Conservation (phyloP, 1,139 yeast species). For the Pichia sp. region DNA sequence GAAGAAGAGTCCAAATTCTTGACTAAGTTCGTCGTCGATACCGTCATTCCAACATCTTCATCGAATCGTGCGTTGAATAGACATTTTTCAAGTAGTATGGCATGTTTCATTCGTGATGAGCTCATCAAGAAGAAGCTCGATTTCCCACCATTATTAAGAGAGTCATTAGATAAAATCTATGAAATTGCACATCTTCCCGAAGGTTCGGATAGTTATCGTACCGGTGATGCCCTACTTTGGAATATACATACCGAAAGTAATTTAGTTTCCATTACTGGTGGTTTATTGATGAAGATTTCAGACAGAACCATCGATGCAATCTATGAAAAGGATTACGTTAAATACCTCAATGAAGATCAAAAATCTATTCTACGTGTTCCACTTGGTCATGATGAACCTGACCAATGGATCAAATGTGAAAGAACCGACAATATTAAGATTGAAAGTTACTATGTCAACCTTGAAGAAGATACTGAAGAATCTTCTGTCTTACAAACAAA, state of each 20-base stretch:
- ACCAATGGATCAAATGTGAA: slow-evolving; percentile 28
- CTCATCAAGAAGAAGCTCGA: slow-evolving; percentile 31
- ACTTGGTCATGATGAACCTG: slow-evolving; percentile 50
- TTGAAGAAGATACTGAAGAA: slow-evolving; percentile 18
- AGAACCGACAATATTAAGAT: slow-evolving; percentile 24
- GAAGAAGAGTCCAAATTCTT: slow-evolving; percentile 32
- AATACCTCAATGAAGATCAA: slow-evolving; percentile 36
- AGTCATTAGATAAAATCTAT: slow-evolving; percentile 39
- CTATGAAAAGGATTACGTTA: slow-evolving; percentile 37
- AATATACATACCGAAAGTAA: slow-evolving; percentile 58
- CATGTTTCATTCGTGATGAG: slow-evolving; percentile 51
- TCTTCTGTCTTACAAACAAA: slow-evolving; percentile 74
- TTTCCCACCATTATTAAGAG: slow-evolving; percentile 34
- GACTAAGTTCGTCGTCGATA: slow-evolving; percentile 32
- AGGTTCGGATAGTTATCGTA: slow-evolving; percentile 59
- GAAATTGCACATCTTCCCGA: slow-evolving; percentile 48
- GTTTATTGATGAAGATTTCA: slow-evolving; percentile 58
- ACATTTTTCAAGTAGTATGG: slow-evolving; percentile 78
- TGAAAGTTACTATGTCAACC: slow-evolving; percentile 20
- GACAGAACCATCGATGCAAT: slow-evolving; percentile 56
- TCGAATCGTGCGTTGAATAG: slow-evolving; percentile 80
- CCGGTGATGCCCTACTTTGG: slow-evolving; percentile 85
- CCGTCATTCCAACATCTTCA: slow-evolving; percentile 68
- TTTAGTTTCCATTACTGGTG: slow-evolving; percentile 72
- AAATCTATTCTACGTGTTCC: slow-evolving; percentile 35